Base-by-base conservation (phyloP, 2,329 filamentous ascomycete species). In the Cryphonectria radicalis region DNA sequence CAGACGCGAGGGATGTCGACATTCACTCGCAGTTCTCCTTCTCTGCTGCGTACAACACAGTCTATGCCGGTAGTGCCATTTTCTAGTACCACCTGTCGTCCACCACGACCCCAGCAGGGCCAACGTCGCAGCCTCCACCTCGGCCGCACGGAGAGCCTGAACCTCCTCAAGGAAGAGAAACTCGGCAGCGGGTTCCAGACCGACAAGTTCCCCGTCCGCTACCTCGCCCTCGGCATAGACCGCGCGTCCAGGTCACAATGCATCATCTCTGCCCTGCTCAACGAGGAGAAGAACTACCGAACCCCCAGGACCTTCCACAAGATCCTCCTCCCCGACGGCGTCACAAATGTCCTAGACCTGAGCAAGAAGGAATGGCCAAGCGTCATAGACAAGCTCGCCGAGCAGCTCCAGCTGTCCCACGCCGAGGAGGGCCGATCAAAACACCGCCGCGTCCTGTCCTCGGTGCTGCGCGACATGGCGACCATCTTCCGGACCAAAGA, bases 151-250 rank as follows among this genome's bases (percentile, higher is more conserved):
- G 17, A 64, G 13, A 64, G 62, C 62, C 5, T 64, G 14, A 7
- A 10, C 11, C 37, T 64, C 40, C 62, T 64, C 40, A 76, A 84
- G 67, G 84, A 83, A 72, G 82, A 83, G n/a, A 11, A 81, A 91
- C 73, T 76, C 81, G 70, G 80, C 85, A 67, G 76, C 80, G 62
- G 74, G 81, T 62, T 76, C 13, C 46, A 82, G 69, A 77, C 80
- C 1, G 76, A 79, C 55, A 77, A 77, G 14, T 76, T 78, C 2
- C 79, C 81, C 3, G 81, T 83, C 43, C 83, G 85, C 71, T 87
- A 89, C 63, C 77, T 94, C 14, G 88, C 88, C 53, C 84, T 95
- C 68, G 88, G 88, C 5, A 84, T 94, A 65, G 90, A 93, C 78
- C 87, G 92, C 66, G 85, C 86, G 17, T 83, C 85, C 22, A 83